Conservation (phyloP, 371 early-diverging fungal species). For the Mortierella sp. region DNA sequence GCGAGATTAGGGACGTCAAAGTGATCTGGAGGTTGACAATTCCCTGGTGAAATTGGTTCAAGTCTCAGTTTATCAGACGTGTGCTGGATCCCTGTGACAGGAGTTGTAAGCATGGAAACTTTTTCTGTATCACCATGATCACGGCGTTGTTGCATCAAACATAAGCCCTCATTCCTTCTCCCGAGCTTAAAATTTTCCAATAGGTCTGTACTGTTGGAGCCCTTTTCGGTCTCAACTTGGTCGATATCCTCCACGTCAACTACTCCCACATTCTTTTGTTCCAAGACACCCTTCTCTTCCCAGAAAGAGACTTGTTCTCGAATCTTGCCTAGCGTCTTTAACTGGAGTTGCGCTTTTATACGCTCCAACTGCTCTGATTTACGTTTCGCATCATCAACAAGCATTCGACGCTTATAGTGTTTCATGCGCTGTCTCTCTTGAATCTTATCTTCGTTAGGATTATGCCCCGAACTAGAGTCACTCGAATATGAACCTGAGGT, state of each 20-base stretch:
- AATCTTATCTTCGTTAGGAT: neutral
- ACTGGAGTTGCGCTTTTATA: slow-evolving; percentile 36
- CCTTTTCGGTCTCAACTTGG: neutral
- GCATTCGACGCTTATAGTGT: slow-evolving; percentile 8
- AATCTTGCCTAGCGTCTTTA: slow-evolving; percentile 35
- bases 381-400: slow-evolving; percentile 41
- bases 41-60: neutral
- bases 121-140: neutral
- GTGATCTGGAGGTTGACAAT: neutral
- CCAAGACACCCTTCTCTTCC: slow-evolving; percentile 55
- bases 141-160: neutral
- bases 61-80: neutral
- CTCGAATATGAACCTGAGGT: neutral
- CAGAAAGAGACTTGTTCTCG: slow-evolving; percentile 43
- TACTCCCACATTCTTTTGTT: slow-evolving; percentile 60
- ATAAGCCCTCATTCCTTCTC: neutral
- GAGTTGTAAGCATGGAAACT: neutral
- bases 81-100: neutral
- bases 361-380: slow-evolving; percentile 45
- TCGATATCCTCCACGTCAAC: slow-evolving; percentile 39
- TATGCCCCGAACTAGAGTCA: neutral
- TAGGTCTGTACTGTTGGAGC: neutral
- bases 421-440: neutral
- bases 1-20: neutral
- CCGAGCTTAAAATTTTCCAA: too few species aligned